phyloP scores from a whole-genome alignment of 352 stramenopile genomes.

The Lagenidium giganteum region DNA sequence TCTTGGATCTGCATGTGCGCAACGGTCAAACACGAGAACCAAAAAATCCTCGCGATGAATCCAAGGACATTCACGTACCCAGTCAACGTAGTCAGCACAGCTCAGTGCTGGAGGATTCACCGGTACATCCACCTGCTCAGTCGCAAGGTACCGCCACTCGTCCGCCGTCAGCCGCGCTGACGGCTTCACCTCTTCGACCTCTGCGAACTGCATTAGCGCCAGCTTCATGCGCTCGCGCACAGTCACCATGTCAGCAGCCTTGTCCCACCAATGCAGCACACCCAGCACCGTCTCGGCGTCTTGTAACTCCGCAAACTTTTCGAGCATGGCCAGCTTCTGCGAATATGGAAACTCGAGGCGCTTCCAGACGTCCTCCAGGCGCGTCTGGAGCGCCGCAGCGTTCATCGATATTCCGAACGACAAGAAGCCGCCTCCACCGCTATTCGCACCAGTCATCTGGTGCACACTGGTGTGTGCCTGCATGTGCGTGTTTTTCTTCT shows the following conservation, averaged over 20 bases:
- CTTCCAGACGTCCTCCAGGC: constrained; percentile 50
- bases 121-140: constrained; percentile 28
- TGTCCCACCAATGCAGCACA: constrained; percentile 43
- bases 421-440: constrained; percentile 7
- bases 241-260: constrained; percentile 25
- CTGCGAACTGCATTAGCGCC: constrained; percentile 26
- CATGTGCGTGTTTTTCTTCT: background rate
- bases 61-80: too few relatives aligned
- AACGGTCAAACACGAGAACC: constrained; percentile 1
- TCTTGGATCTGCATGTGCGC: constrained; percentile 26
- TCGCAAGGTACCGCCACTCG: constrained; percentile 32
- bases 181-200: constrained; percentile 22
- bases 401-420: constrained; percentile 25
- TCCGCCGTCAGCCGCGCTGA: constrained; percentile 24
- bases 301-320: constrained; percentile 48
- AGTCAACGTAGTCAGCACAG: constrained; percentile 21
- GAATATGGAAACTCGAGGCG: constrained; percentile 61
- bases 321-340: constrained; percentile 53
- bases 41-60: background rate
- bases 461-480: background rate
- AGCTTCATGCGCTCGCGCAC: constrained; percentile 48
- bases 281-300: constrained; percentile 35
- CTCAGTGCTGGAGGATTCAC: constrained; percentile 6
- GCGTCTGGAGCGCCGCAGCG: constrained; percentile 39
- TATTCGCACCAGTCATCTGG: too few relatives aligned